Evolutionary conservation across 768 basidiomycete species (phyloP), one percentile per base, ranked within the genome.

Genomic region (Gymnopilus junonius): DNA sequence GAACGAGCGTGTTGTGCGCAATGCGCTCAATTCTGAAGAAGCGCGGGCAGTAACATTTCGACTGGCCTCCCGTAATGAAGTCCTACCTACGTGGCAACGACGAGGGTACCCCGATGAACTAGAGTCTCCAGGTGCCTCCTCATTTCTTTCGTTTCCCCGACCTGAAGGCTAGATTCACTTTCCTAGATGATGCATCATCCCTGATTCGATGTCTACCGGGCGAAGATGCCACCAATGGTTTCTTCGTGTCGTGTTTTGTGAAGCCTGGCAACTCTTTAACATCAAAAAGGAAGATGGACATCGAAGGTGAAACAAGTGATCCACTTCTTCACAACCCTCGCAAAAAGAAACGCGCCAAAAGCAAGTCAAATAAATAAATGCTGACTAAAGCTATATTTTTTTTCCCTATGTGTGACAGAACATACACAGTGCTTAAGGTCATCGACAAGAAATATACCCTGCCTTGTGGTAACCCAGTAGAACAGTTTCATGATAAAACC

Each of bases 231-330:
- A 95, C 93, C 12, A 99, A 99, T 70, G 97, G 97, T 0, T 99
- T 99, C 80, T 99, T 99, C 69, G 96, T 99, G 23, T 89, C 93
- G n/a, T 97, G 92, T 74, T 95, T 99, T 73, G 79, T 94, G 31
- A 79, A 73, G 56, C 40, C 32, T 23, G 25, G 15, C 17, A 50
- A 61, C 37, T 60, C 55, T 21, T 62, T 57, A 23, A 55, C 57
- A 23, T 73, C 71, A 63, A 70, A 77, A 58, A 75, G 75, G 61
- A 67, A 68, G 65, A 53, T 57, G 40, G 31, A 27, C 15, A 66
- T 63, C 8, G 69, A 65, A 7, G 70, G 66, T 54, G 70, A 69
- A 54, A 64, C 70, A 34, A 66, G 70, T 55, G 72, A 72, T 53
- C 70, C 66, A 56, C 62, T 65, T 63, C 67, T 60, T 59, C 63